Percentiles rank a stretch among this genome's conserved stretches.
Conservation (phyloP, 148 eudicot species). For the Pouteria glomerata region DNA sequence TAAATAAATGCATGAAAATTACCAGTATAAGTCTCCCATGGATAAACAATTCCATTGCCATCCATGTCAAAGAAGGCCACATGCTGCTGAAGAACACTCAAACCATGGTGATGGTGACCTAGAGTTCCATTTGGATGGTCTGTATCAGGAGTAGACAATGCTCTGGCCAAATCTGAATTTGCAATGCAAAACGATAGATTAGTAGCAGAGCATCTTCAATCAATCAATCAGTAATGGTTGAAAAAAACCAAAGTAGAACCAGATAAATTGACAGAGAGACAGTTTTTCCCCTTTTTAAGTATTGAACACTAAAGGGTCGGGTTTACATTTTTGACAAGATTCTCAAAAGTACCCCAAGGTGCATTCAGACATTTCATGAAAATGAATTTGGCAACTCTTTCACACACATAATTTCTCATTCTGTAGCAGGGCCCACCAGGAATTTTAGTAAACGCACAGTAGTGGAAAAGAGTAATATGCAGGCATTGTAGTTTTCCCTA, state of each 20-base stretch:
- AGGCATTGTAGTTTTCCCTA: background rate
- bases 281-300: too few relatives aligned
- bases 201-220: background rate
- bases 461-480: background rate
- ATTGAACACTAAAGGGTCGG: too few relatives aligned
- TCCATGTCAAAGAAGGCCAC: slow-evolving; percentile 66
- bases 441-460: too few relatives aligned
- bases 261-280: background rate
- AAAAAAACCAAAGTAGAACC: background rate
- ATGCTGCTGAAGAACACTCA: slow-evolving; percentile 76
- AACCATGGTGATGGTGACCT: slow-evolving; percentile 34
- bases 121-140: slow-evolving; percentile 68
- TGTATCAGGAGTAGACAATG: slow-evolving; percentile 50
- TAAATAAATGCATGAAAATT: background rate
- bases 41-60: slow-evolving; percentile 54
- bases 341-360: too few relatives aligned
- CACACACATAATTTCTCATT: background rate
- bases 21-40: slow-evolving; percentile 5
- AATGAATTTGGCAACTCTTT: too few relatives aligned
- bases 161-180: slow-evolving; percentile 32
- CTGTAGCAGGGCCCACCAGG: too few relatives aligned
- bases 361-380: too few relatives aligned
- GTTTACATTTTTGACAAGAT: too few relatives aligned
- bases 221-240: background rate
- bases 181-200: background rate